Percentiles rank a stretch among this genome's conserved stretches.
Evolutionary conservation across 306 rosid genomes (phyloP).

Genomic region (Dicorynia guianensis): DNA sequence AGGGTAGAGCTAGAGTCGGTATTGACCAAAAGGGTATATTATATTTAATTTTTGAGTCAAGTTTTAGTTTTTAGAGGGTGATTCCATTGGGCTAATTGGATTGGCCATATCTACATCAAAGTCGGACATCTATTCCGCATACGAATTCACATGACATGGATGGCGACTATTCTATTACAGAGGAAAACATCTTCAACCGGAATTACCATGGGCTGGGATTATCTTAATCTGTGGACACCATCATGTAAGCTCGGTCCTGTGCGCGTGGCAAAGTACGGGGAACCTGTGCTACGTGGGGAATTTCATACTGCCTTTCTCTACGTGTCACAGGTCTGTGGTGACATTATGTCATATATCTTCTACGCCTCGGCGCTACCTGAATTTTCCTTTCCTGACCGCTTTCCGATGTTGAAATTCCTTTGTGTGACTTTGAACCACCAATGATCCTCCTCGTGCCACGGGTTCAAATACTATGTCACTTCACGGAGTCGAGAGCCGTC

Average conservation of each 20-base stretch:
- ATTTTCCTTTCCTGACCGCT: neutral
- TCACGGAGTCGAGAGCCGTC: neutral
- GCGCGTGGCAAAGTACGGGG: too few relatives aligned
- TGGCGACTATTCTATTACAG: constrained; percentile 6
- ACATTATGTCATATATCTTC: constrained; percentile 12
- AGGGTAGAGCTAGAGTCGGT: too few relatives aligned
- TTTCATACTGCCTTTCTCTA: constrained; percentile 15
- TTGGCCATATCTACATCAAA: too few relatives aligned
- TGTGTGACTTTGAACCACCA: neutral
- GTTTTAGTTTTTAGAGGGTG: too few relatives aligned
- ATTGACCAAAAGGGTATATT: too few relatives aligned
- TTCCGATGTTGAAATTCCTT: too few relatives aligned
- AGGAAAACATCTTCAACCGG: neutral
- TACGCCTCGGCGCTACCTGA: neutral
- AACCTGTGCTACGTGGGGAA: too few relatives aligned
- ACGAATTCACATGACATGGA: too few relatives aligned
- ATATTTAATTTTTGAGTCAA: too few relatives aligned
- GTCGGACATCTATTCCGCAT: too few relatives aligned
- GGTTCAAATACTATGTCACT: neutral
- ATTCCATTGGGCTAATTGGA: too few relatives aligned
- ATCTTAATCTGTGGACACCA: neutral
- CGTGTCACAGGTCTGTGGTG: constrained; percentile 43
- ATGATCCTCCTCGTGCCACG: constrained; percentile 39
- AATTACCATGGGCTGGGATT: neutral
- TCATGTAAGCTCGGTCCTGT: neutral